Percentiles rank a stretch among this genome's conserved stretches.
phyloP scores from a whole-genome alignment of 2,329 filamentous ascomycete genomes.

The Penicillium sp. region DNA sequence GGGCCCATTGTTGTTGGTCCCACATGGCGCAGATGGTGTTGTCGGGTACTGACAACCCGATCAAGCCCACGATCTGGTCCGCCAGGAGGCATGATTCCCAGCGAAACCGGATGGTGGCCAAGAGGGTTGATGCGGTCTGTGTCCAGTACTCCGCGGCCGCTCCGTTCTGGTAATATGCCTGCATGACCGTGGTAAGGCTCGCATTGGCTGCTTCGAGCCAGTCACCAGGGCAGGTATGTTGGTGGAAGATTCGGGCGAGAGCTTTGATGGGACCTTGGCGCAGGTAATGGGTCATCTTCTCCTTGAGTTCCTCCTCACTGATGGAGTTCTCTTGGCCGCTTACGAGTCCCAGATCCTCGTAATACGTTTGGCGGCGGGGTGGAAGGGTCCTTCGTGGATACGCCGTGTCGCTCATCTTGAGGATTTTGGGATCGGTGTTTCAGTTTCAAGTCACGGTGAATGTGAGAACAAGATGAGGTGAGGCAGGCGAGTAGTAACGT shows the following conservation, averaged over 20 bases:
- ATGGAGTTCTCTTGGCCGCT: neutral
- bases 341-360: too few species aligned
- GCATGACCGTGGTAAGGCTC: neutral
- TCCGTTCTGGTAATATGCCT: neutral
- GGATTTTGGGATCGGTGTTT: too few species aligned
- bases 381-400: too few species aligned
- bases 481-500: too few species aligned
- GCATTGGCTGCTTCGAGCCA: neutral
- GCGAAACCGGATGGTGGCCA: neutral
- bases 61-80: neutral
- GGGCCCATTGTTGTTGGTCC: neutral
- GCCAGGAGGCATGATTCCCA: neutral
- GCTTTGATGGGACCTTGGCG: neutral
- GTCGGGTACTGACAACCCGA: neutral
- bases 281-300: neutral
- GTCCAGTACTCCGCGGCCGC: neutral
- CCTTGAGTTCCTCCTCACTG: neutral
- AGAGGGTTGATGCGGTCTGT: neutral
- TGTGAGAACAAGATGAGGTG: too few species aligned
- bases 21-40: neutral
- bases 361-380: too few species aligned
- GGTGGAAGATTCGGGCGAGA: neutral
- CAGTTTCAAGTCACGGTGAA: too few species aligned
- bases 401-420: too few species aligned
- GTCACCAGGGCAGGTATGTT: neutral